phyloP scores from a whole-genome alignment of 106 monocot species.

The Dendrobium nobile region DNA sequence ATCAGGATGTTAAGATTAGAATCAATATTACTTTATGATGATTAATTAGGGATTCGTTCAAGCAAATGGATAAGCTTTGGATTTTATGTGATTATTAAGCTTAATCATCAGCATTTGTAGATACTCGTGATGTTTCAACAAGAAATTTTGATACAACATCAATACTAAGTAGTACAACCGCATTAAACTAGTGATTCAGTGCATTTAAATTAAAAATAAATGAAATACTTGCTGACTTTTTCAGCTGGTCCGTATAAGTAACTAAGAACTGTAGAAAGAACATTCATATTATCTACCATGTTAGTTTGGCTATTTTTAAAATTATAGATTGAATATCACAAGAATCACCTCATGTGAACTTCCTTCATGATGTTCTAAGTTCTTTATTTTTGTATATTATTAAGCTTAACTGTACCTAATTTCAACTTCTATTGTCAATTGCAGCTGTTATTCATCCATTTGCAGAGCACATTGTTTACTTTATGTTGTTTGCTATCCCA shows the following conservation, averaged over 20 bases:
- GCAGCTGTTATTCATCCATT: constrained; percentile 78
- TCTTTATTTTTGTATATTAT: neutral
- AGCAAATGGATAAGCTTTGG: no score
- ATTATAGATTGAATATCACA: neutral
- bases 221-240: no score
- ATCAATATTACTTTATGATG: no score
- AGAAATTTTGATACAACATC: neutral
- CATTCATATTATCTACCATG: neutral
- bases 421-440: neutral
- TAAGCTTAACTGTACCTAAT: neutral
- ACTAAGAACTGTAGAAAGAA: neutral
- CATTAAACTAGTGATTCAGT: neutral
- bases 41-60: no score
- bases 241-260: neutral
- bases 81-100: neutral
- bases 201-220: neutral
- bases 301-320: neutral
- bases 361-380: neutral
- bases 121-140: neutral
- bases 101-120: neutral
- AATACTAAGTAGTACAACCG: neutral
- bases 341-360: neutral
- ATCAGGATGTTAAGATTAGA: no score
- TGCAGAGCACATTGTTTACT: constrained; percentile 53
- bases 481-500: constrained; percentile 46